Evolutionary conservation across 2,329 filamentous ascomycete genomes (phyloP).

Genomic region (Clathrospora elynae): DNA sequence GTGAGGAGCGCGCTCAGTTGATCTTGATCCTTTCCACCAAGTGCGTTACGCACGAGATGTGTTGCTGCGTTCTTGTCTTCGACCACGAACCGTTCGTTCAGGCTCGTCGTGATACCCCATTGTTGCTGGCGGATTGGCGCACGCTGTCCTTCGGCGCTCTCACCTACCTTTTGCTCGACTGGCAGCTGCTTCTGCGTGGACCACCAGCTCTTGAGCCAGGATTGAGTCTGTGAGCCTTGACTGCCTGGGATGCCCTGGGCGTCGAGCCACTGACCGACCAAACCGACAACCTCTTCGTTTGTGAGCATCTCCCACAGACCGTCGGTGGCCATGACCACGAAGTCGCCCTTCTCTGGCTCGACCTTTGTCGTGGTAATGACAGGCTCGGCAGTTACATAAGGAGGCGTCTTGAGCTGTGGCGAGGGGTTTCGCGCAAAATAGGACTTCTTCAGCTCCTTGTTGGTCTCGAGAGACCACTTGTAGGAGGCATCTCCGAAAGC

Average conservation of each 20-base stretch:
- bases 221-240: constrained; percentile 51
- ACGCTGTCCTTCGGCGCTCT: constrained; percentile 70
- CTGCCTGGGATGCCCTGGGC: constrained; percentile 60
- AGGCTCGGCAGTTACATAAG: constrained; percentile 96
- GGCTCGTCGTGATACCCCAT: constrained; percentile 79
- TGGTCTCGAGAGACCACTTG: constrained; percentile 90
- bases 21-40: constrained; percentile 91
- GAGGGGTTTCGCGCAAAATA: constrained; percentile 87
- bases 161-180: constrained; percentile 68
- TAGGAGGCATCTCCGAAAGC: constrained; percentile 97
- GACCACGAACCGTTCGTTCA: constrained; percentile 84
- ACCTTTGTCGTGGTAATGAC: constrained; percentile 92
- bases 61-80: constrained; percentile 97
- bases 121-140: constrained; percentile 87
- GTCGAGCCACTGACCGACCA: constrained; percentile 97
- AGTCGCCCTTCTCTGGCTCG: constrained; percentile 86
- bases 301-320: constrained; percentile 99
- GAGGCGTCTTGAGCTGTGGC: constrained; percentile 81
- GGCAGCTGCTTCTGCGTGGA: constrained; percentile 66
- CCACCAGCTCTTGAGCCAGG: constrained; percentile 76
- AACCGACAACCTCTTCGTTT: constrained; percentile 95
- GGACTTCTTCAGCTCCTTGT: constrained; percentile 77
- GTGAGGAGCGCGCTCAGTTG: constrained; percentile 92
- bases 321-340: constrained; percentile 94
- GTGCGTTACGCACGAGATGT: constrained; percentile 90